Conservation (phyloP, 257 asterid species). For the Ophiorrhiza pumila region DNA sequence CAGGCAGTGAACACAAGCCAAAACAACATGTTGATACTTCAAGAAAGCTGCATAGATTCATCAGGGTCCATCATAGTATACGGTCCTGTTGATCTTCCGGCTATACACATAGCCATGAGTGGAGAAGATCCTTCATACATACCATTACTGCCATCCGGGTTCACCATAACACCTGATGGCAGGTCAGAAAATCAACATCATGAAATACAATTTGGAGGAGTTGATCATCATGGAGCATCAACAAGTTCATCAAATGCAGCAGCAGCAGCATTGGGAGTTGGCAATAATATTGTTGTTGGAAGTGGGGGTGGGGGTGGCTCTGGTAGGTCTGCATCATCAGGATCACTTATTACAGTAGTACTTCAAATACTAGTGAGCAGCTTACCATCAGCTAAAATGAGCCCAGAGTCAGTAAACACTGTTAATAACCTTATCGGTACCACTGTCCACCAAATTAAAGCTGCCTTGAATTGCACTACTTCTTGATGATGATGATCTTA, state of each 20-base stretch:
- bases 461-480: constrained; percentile 68
- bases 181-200: constrained; percentile 18
- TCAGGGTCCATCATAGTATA: constrained; percentile 76
- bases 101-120: constrained; percentile 84
- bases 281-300: neutral
- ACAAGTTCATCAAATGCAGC: constrained; percentile 39
- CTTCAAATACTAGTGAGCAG: constrained; percentile 81
- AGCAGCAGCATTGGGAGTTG: neutral
- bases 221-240: constrained; percentile 55
- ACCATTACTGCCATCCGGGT: constrained; percentile 79
- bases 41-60: constrained; percentile 90
- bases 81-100: constrained; percentile 73
- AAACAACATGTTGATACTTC: constrained; percentile 84
- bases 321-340: no score
- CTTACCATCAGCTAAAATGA: constrained; percentile 69
- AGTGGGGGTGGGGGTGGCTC: neutral
- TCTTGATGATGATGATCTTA: constrained; percentile 30
- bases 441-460: constrained; percentile 86
- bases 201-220: no score
- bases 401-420: constrained; percentile 81
- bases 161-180: constrained; percentile 78
- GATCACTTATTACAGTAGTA: constrained; percentile 74
- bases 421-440: constrained; percentile 67
- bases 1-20: constrained; percentile 82
- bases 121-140: constrained; percentile 84